Evolutionary conservation across 768 basidiomycete species (phyloP), one percentile per base, ranked within the genome.

Genomic region (Gloeopeniophorella convolvens): DNA sequence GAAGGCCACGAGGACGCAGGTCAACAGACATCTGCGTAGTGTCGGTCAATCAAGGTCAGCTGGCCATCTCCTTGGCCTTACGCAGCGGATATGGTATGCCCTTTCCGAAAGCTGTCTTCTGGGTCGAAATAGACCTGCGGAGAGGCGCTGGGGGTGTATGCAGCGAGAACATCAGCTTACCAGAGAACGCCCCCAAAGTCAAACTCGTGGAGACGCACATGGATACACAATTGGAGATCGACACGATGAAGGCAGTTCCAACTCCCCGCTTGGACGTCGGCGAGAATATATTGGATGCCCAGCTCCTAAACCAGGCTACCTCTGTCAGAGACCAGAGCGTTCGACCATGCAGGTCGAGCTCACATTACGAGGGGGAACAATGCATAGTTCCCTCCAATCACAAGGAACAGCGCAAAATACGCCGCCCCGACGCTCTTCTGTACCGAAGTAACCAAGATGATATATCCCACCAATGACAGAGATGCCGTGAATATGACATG

Each of bases 251-350:
- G 3, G 77, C 77, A 1, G 78, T 79, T 4, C 78, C 78, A 43
- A 78, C 78, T 33, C 78, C 78, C 23, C 78, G 70, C 58, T 80
- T 80, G 1, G 76, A 77, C 7, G 78, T 80, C 10, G 78, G 78
- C 5, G 78, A 75, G 60, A 80, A 78, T 1, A 71, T 66, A 58
- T 79, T 79, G 5, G 77, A 75, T 13, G 77, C 78, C 78, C 78
- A 80, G 59, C 75, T 76, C 76, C 77, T 79, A 51, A 30, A 44
- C 28, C 4, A n/a, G 13, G 43, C 24, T 13, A 9, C 48, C 32
- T n/a, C 36, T 7, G 39, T 32, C 30, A 42, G 44, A 13, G 8
- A 33, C 35, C 3, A 4, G 16, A 23, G 10, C 8, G 18, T 43
- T 10, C 26, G 6, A 33, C 8, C 27, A 53, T 31, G 33, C 15